Conservation (phyloP, 345 rosid genomes). For the Camelina laxa region DNA sequence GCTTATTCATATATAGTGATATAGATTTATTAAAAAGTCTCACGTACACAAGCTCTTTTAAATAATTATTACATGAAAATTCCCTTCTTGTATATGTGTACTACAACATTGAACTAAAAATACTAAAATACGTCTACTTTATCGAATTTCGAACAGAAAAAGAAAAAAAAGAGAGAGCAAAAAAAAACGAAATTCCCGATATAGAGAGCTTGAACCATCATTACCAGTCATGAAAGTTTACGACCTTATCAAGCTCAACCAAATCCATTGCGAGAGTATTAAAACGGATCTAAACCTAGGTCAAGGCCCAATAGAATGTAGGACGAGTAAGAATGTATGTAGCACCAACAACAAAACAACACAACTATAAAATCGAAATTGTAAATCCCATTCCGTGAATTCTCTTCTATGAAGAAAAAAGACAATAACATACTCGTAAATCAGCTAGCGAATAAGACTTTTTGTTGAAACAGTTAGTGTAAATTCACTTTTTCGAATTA, state of each 20-base stretch:
- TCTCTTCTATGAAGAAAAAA: background rate
- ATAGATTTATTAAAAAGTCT: conserved; percentile 19
- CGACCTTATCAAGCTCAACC: background rate
- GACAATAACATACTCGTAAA: background rate
- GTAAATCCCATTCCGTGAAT: background rate
- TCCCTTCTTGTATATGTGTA: background rate
- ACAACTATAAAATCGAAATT: background rate
- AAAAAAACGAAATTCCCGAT: no score
- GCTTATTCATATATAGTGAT: background rate
- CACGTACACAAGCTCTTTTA: conserved; percentile 25
- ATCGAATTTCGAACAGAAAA: no score
- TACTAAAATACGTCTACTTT: no score
- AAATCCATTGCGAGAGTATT: background rate
- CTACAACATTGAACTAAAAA: background rate
- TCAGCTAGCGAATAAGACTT: background rate
- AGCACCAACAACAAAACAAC: background rate
- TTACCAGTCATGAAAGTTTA: no score
- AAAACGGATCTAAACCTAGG: background rate
- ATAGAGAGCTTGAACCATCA: no score
- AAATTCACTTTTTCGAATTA: background rate
- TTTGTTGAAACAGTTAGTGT: background rate
- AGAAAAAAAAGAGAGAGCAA: no score
- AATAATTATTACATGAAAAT: conserved; percentile 19
- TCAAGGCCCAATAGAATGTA: conserved; percentile 6
- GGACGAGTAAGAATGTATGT: background rate